Evolutionary conservation across 129 eudicot genomes (phyloP).

Genomic region (Dittrichia graveolens): DNA sequence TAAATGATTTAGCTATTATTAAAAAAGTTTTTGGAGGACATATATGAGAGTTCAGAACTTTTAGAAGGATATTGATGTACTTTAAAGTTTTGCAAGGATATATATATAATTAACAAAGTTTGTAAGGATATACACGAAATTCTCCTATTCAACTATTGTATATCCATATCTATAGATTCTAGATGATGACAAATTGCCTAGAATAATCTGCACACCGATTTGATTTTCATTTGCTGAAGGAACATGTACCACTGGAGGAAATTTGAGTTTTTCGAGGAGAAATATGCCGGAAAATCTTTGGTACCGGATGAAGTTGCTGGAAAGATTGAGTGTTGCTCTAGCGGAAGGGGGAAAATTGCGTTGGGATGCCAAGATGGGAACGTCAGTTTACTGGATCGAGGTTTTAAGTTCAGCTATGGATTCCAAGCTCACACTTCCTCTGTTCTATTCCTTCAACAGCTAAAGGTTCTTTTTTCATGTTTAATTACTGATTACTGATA

Average conservation of each 20-base stretch:
- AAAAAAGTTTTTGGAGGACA: too few relatives aligned
- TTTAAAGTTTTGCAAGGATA: too few relatives aligned
- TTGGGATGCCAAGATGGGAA: conserved; percentile 73
- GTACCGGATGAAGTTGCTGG: conserved; percentile 68
- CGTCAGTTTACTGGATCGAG: conserved; percentile 82
- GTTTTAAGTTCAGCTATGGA: conserved; percentile 73
- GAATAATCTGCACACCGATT: conserved; percentile 4
- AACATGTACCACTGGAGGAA: conserved; percentile 93
- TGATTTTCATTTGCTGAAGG: conserved; percentile 5
- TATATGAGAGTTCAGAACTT: too few relatives aligned
- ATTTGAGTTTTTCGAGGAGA: conserved; percentile 97
- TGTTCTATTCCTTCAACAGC: conserved; percentile 82
- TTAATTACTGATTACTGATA: conserved; percentile 6
- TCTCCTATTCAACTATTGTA: conserved; percentile 15
- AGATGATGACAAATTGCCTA: conserved; percentile 2
- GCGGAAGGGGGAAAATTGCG: conserved; percentile 84
- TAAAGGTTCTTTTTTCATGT: conserved; percentile 56
- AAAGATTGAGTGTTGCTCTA: conserved; percentile 64
- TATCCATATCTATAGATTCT: conserved; percentile 17
- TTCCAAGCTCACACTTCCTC: conserved; percentile 90
- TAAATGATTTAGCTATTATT: too few relatives aligned
- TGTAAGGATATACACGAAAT: too few relatives aligned
- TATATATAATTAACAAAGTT: too few relatives aligned
- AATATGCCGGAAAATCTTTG: conserved; percentile 63
- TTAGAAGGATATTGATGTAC: too few relatives aligned